These are phyloP conservation scores for Penstemon davidsonii DNA, from an alignment of 257 asterid species.

Conservation along the genomic window DNA sequence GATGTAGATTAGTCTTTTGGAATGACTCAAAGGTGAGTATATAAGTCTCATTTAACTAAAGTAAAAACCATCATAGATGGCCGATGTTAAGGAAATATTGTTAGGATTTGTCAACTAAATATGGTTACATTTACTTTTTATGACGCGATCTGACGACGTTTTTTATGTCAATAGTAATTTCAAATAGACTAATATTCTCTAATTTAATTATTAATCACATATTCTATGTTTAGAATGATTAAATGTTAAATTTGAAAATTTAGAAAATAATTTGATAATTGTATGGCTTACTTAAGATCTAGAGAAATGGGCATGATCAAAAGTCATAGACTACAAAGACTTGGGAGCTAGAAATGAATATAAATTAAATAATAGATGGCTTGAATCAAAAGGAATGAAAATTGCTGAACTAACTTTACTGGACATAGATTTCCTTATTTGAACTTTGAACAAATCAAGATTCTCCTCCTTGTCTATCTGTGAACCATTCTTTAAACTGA, in stretches of 20 bases:
- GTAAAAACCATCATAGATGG: neutral
- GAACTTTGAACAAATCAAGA: slow-evolving; percentile 35
- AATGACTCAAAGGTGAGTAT: neutral
- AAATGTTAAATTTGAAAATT: neutral
- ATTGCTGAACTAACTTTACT: neutral
- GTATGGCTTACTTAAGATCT: neutral
- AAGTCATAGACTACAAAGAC: slow-evolving; percentile 7
- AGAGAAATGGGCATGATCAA: slow-evolving; percentile 1
- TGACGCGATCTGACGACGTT: too few species aligned
- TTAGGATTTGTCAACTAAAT: too few species aligned
- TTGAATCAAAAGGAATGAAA: slow-evolving; percentile 17
- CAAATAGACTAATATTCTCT: too few species aligned
- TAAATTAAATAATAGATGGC: slow-evolving; percentile 6
- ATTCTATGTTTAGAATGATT: too few species aligned
- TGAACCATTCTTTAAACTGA: slow-evolving; percentile 24
- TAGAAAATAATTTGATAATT: slow-evolving; percentile 3
- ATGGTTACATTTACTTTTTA: too few species aligned
- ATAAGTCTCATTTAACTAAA: slow-evolving; percentile 33
- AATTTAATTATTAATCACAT: too few species aligned
- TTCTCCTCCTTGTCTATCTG: slow-evolving; percentile 27
- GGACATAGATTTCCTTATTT: slow-evolving; percentile 22
- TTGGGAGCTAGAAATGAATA: slow-evolving; percentile 12
- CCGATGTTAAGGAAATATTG: too few species aligned
- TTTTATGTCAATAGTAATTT: too few species aligned
- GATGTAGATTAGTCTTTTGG: neutral